Percentiles rank a stretch among this genome's conserved stretches.
phyloP scores from a whole-genome alignment of 2,329 filamentous ascomycete genomes.

The Colletotrichum nymphaeae region DNA sequence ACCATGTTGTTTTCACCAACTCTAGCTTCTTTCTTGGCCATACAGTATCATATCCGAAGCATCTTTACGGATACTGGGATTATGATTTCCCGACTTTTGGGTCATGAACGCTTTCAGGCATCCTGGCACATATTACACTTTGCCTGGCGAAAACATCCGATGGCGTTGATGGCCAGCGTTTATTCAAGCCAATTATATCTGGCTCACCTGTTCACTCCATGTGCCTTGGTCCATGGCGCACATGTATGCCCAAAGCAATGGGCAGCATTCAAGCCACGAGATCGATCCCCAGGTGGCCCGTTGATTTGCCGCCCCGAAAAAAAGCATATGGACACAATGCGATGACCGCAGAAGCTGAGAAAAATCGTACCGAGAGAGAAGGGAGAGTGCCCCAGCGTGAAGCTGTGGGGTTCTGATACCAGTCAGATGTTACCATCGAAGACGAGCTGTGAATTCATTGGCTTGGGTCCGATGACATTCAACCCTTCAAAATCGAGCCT shows the following conservation, averaged over 20 bases:
- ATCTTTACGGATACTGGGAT: neutral
- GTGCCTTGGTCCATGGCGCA: slow-evolving; percentile 3
- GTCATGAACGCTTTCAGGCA: neutral
- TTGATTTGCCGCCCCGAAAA: neutral
- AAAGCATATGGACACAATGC: neutral
- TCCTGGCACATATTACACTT: neutral
- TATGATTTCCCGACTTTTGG: neutral
- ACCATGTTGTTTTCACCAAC: neutral
- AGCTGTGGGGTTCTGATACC: neutral
- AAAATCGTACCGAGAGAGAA: neutral
- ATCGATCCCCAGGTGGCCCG: neutral
- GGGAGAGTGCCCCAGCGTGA: no score
- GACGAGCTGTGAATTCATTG: neutral
- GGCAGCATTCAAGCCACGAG: neutral
- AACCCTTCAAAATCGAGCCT: neutral
- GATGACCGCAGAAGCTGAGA: neutral
- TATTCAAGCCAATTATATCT: slow-evolving; percentile 17
- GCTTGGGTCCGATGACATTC: neutral
- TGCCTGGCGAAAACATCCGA: neutral
- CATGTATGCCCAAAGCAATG: neutral
- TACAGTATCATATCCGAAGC: slow-evolving; percentile 8
- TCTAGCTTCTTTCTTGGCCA: neutral
- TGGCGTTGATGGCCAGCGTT: slow-evolving; percentile 3
- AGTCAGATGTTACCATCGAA: neutral
- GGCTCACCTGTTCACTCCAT: neutral